Conservation (phyloP, 495 filamentous ascomycete genomes). For the Xylaria flabelliformis region DNA sequence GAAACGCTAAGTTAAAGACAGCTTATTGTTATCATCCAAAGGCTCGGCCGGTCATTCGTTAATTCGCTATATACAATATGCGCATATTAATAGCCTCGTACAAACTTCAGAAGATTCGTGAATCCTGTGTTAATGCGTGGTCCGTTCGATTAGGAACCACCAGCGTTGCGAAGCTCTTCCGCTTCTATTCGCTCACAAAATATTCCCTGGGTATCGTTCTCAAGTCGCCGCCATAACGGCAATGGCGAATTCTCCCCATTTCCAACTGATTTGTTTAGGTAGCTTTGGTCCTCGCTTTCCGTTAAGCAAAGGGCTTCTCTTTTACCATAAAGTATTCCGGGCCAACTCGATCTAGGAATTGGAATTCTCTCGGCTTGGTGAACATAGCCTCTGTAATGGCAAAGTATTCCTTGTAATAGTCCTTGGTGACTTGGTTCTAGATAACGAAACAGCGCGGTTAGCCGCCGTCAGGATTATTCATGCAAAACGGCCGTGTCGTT, state of each 20-base stretch:
- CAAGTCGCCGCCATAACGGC: background rate
- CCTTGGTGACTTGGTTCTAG: slow-evolving; percentile 56
- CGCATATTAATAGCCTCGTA: slow-evolving; percentile 18
- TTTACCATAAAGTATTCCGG: slow-evolving; percentile 43
- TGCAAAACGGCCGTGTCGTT: background rate
- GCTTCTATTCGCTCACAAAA: slow-evolving; percentile 16
- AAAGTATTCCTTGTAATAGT: slow-evolving; percentile 58
- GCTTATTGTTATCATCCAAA: slow-evolving; percentile 13
- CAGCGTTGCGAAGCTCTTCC: slow-evolving; percentile 9
- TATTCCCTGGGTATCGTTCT: slow-evolving; percentile 18
- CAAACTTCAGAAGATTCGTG: slow-evolving; percentile 18
- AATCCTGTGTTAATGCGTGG: slow-evolving; percentile 23
- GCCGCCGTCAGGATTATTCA: slow-evolving; percentile 20
- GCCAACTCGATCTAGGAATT: slow-evolving; percentile 48
- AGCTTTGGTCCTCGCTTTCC: background rate
- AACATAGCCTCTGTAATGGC: slow-evolving; percentile 57
- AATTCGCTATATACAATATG: slow-evolving; percentile 35
- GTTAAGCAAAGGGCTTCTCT: slow-evolving; percentile 25
- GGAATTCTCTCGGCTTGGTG: slow-evolving; percentile 51
- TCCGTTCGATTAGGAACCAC: slow-evolving; percentile 24
- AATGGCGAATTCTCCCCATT: background rate
- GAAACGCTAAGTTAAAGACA: background rate
- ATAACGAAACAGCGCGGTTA: background rate
- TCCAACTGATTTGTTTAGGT: background rate
- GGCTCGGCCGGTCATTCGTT: slow-evolving; percentile 34